Evolutionary conservation across 495 filamentous ascomycete genomes (phyloP).

Genomic region (Neurospora tetraspora): DNA sequence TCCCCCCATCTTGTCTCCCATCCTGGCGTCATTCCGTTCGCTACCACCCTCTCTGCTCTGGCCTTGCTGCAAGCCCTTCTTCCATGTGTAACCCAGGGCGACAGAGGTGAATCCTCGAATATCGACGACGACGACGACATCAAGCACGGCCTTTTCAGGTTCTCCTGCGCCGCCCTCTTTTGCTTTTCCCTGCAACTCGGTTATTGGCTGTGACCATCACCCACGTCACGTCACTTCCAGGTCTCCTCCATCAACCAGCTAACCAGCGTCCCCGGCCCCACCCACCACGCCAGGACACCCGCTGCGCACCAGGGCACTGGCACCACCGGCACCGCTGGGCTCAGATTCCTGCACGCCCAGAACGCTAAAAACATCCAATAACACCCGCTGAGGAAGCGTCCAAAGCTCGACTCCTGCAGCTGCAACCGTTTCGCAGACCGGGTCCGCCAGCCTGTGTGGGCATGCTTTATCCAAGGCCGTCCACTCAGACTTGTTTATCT

Average conservation of each 20-base stretch:
- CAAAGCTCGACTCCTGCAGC: background rate
- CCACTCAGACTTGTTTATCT: background rate
- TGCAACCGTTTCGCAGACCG: background rate
- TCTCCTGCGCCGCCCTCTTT: constrained; percentile 1
- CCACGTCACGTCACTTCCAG: constrained; percentile 13
- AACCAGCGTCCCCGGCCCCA: background rate
- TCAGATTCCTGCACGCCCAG: background rate
- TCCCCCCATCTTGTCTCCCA: background rate
- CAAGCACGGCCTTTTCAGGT: background rate
- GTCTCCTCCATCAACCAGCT: background rate
- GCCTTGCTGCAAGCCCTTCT: background rate
- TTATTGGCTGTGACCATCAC: constrained; percentile 8
- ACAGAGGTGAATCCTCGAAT: background rate
- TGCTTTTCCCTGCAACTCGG: constrained; percentile 11
- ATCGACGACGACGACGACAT: background rate
- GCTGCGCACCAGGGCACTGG: background rate
- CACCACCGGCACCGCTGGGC: background rate
- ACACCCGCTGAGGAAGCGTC: background rate
- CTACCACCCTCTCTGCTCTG: background rate
- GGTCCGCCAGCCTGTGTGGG: background rate
- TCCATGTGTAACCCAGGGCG: background rate
- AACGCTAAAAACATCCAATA: background rate
- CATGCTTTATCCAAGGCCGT: background rate
- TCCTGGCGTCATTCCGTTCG: background rate
- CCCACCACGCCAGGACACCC: background rate